These are phyloP conservation scores for Eucalyptus melliodora DNA, from an alignment of 345 rosid genomes.

Conservation along the genomic window DNA sequence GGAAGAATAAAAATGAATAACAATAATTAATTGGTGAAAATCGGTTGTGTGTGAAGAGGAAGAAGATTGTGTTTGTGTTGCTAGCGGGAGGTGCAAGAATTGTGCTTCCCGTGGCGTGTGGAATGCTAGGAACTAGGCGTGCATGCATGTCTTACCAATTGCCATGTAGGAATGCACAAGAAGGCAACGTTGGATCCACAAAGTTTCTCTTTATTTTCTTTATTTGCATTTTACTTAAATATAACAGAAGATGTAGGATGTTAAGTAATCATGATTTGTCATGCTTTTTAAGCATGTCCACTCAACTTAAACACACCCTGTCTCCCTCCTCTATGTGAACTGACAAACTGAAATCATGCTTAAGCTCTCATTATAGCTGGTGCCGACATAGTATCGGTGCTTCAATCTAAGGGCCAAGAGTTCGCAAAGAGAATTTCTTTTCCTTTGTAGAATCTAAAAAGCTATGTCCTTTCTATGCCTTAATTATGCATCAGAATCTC, in stretches of 20 bases:
- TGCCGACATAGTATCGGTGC: neutral
- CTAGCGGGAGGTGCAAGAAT: conserved; percentile 51
- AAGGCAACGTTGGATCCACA: neutral
- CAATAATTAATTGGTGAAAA: neutral
- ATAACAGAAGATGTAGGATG: neutral
- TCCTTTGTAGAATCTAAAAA: neutral
- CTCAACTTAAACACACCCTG: neutral
- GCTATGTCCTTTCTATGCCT: neutral
- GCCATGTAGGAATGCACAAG: neutral
- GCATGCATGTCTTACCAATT: conserved; percentile 16
- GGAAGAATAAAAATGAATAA: neutral
- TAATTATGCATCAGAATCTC: neutral
- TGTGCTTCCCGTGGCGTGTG: conserved; percentile 88
- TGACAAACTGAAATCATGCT: neutral
- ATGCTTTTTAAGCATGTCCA: neutral
- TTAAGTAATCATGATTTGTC: neutral
- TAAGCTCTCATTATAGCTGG: neutral
- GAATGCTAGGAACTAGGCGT: conserved; percentile 24
- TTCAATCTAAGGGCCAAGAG: neutral
- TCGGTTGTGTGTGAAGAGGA: neutral
- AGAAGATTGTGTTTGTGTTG: neutral
- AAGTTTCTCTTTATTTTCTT: neutral
- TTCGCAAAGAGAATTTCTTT: neutral
- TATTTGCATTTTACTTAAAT: neutral
- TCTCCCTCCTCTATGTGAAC: neutral